phyloP scores from a whole-genome alignment of 2,329 filamentous ascomycete species.

The Paecilomyces niveus region DNA sequence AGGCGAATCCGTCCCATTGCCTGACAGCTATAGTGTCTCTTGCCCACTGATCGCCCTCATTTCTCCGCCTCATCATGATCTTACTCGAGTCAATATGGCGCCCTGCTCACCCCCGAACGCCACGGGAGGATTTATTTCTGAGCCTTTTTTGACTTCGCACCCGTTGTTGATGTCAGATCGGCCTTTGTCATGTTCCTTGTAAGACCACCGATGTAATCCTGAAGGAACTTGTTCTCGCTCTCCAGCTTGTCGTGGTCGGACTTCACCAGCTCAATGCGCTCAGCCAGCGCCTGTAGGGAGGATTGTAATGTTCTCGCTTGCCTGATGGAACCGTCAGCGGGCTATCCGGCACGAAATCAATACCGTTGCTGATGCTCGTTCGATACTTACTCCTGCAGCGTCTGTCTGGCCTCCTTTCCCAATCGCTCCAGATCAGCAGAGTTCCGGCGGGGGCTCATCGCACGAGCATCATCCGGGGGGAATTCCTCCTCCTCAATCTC shows the following conservation, averaged over 20 bases:
- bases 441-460: slow-evolving; percentile 89
- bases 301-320: slow-evolving; percentile 86
- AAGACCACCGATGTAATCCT: slow-evolving; percentile 95
- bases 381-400: slow-evolving; percentile 53
- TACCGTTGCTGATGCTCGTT: neutral
- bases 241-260: slow-evolving; percentile 95
- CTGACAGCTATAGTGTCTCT: neutral
- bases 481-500: slow-evolving; percentile 68
- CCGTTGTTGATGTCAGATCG: slow-evolving; percentile 48
- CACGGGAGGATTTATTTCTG: slow-evolving; percentile 22
- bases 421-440: slow-evolving; percentile 86
- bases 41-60: neutral
- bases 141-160: slow-evolving; percentile 44
- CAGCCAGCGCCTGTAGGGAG: slow-evolving; percentile 80
- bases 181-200: slow-evolving; percentile 63
- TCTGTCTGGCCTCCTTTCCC: slow-evolving; percentile 68
- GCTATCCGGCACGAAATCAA: neutral
- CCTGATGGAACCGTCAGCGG: slow-evolving; percentile 40
- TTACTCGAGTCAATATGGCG: neutral
- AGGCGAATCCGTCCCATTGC: neutral
- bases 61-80: neutral
- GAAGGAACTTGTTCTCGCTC: slow-evolving; percentile 91
- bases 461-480: slow-evolving; percentile 79
- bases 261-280: slow-evolving; percentile 89
- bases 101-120: neutral